phyloP scores from a whole-genome alignment of 2,329 filamentous ascomycete genomes.

The Daldinia eschscholtzii region DNA sequence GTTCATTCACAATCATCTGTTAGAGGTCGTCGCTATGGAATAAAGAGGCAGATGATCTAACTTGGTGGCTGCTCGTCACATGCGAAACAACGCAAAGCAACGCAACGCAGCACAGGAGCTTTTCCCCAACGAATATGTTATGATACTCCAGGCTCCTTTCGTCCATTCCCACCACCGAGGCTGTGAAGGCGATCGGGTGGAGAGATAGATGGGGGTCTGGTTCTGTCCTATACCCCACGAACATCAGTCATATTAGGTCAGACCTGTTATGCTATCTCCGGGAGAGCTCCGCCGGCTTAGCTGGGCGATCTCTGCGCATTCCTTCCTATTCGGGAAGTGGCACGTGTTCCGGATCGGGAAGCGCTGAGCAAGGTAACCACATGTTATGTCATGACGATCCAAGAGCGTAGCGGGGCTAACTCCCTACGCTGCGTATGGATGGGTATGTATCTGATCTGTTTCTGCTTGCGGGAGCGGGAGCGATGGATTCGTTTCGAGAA shows the following conservation, averaged over 20 bases:
- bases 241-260: not conserved
- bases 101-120: conserved; percentile 2
- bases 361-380: conserved; percentile 10
- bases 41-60: conserved; percentile 1
- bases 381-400: conserved; percentile 1
- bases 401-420: not conserved
- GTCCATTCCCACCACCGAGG: not conserved
- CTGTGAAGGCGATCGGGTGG: conserved; percentile 3
- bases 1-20: not conserved
- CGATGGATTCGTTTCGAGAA: conserved; percentile 8
- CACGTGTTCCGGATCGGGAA: conserved; percentile 21
- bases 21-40: not conserved
- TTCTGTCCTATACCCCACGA: conserved; percentile 1
- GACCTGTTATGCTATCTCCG: conserved; percentile 1
- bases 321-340: conserved; percentile 14
- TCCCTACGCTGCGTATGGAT: not conserved
- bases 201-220: not conserved
- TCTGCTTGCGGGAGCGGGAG: not conserved
- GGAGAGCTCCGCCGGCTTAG: conserved; percentile 18
- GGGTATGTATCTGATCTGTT: not conserved
- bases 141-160: not conserved
- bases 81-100: conserved; percentile 5
- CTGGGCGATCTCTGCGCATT: conserved; percentile 17
- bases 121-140: conserved; percentile 10
- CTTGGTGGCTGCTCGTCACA: conserved; percentile 3